Conservation (phyloP, 345 rosid genomes). For the Theobroma cacao region DNA sequence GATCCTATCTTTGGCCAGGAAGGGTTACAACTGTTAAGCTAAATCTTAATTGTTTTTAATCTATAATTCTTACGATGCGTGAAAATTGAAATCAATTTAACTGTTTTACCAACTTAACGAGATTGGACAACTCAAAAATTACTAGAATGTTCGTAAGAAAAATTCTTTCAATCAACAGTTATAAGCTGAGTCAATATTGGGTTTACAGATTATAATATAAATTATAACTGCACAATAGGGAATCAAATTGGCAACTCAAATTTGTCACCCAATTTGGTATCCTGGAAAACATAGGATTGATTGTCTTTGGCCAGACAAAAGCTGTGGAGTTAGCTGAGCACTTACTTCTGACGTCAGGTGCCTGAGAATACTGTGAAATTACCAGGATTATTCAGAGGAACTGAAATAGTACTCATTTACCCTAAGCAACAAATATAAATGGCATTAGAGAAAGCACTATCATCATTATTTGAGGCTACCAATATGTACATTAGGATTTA, state of each 20-base stretch:
- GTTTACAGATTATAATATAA: not conserved
- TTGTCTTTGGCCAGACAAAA: not conserved
- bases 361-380: not conserved
- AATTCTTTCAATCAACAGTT: not conserved
- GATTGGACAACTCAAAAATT: not conserved
- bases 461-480: not conserved
- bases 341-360: not conserved
- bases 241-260: not conserved
- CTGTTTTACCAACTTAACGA: too few species aligned
- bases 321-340: not conserved
- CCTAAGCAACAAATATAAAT: not conserved
- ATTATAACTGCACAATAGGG: not conserved
- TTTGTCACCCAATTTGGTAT: not conserved
- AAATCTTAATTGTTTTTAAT: too few species aligned
- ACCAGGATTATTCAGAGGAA: not conserved
- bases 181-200: not conserved
- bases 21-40: too few species aligned
- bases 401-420: not conserved
- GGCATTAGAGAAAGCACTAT: not conserved
- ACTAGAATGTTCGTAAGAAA: not conserved
- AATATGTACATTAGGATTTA: constrained; percentile 2
- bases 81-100: too few species aligned
- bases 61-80: too few species aligned
- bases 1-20: too few species aligned
- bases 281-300: not conserved